Base-by-base conservation (phyloP, 352 stramenopile genomes). In the Pythium sp. region DNA sequence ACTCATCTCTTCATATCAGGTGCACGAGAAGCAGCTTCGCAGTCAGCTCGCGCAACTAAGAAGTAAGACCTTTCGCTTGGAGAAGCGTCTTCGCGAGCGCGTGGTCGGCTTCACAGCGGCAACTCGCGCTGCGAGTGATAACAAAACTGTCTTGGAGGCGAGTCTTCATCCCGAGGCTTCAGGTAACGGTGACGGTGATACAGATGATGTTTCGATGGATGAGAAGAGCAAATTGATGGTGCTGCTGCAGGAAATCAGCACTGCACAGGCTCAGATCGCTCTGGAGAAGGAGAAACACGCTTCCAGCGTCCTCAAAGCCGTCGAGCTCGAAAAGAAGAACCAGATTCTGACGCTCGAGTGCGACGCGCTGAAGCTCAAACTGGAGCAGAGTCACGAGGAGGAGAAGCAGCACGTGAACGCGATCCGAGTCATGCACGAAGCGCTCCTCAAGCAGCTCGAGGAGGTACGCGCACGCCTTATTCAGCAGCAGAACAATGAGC, bases 1-100 rank as follows among this genome's bases (percentile, higher is more conserved):
- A 32, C 57, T 86, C 3, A 28, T 89, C 14, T 36, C 69, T 0
- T 85, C 80, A 1, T 86, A 86, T 38, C 78, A 86, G 32, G 24
- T 58, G 14, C 75, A 73, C 32, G 80, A 89, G 68, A 69, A 72
- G 72, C 63, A 78, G 20, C 61, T 86, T 55, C 73, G 73, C 15
- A 51, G 68, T n/a, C 69, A 82, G 55, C 63, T 88, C 14, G 65
- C 70, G 6, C 11, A 59, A 14, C 64, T 43, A 9, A 58, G 74
- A 46, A 75, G 64, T 5, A 49, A 62, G 11, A 64, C 67, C 28
- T 53, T 76, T 12, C 73, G 76, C 18, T 60, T 79, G n/a, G 20
- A 58, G 0, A 65, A 72, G 18, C 69, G 64, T 15, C 53, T 76
- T 47, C 72, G 70, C 41, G 58, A 64, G 32, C 55, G 56, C 15